A percentile compares a stretch with the other conserved stretches of the same genome.
Evolutionary conservation across 2,329 filamentous ascomycete species (phyloP).

Genomic region (Penicillium sp.): DNA sequence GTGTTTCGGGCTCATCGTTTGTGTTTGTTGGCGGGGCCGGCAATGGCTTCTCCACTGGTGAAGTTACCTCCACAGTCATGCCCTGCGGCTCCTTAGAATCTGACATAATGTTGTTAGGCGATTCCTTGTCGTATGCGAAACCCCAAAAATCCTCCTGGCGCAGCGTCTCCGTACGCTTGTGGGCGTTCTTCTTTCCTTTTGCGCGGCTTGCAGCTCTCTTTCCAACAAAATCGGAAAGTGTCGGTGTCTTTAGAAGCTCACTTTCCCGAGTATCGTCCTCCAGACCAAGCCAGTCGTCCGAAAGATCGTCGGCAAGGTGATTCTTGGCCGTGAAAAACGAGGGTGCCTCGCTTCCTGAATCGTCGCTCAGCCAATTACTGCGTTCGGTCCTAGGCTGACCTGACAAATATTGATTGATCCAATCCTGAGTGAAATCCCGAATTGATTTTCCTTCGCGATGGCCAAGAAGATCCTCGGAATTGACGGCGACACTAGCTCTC

Average conservation of each 20-base stretch:
- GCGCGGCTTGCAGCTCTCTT: conserved; percentile 26
- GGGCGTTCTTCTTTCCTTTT: conserved; percentile 34
- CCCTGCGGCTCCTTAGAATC: conserved; percentile 24
- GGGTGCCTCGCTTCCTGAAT: conserved; percentile 72
- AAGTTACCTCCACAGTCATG: background rate
- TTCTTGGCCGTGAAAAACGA: conserved; percentile 52
- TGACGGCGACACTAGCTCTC: conserved; percentile 30
- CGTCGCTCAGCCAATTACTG: conserved; percentile 82
- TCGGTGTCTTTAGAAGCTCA: conserved; percentile 43
- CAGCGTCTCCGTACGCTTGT: conserved; percentile 44
- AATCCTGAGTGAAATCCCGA: conserved; percentile 73
- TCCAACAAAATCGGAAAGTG: conserved; percentile 36
- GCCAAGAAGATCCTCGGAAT: conserved; percentile 23
- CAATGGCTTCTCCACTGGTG: conserved; percentile 3
- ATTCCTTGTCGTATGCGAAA: conserved; percentile 45
- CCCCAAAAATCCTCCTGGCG: conserved; percentile 49
- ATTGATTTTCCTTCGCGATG: conserved; percentile 37
- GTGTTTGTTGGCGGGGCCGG: conserved; percentile 6
- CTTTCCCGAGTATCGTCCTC: conserved; percentile 41
- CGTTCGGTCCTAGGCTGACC: conserved; percentile 68
- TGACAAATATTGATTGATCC: conserved; percentile 83
- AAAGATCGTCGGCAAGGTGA: conserved; percentile 42
- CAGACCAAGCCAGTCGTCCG: conserved; percentile 47
- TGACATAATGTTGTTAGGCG: conserved; percentile 34
- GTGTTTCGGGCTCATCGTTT: conserved; percentile 4